Evolutionary conservation across 2,329 filamentous ascomycete species (phyloP).

Genomic region (Stemphylium beticola): DNA sequence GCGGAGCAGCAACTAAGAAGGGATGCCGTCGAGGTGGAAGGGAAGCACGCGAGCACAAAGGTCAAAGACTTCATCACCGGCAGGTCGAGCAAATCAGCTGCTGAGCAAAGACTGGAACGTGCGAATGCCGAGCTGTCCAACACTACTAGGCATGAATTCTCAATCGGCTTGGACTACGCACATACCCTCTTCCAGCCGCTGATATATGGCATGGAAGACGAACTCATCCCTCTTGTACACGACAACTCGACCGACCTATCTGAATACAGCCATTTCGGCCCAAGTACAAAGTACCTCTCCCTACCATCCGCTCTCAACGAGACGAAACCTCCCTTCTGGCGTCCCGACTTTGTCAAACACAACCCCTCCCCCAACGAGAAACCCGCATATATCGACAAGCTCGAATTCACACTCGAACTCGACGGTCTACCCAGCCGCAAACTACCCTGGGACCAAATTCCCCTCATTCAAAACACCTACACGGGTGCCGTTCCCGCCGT

Average conservation of each 20-base stretch:
- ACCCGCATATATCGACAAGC: conserved; percentile 38
- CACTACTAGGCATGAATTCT: conserved; percentile 56
- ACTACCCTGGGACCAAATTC: conserved; percentile 52
- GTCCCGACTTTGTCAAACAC: conserved; percentile 27
- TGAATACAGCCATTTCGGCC: conserved; percentile 38
- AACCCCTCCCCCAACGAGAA: conserved; percentile 39
- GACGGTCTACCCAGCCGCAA: conserved; percentile 53
- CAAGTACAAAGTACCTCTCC: conserved; percentile 40
- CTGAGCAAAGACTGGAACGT: conserved; percentile 20
- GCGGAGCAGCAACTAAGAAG: conserved; percentile 61
- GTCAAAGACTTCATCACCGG: conserved; percentile 28
- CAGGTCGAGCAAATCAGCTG: conserved; percentile 47
- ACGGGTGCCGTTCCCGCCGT: conserved; percentile 55
- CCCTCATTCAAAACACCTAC: conserved; percentile 57
- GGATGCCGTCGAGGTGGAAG: conserved; percentile 43
- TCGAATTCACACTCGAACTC: conserved; percentile 39
- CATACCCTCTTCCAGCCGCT: conserved; percentile 55
- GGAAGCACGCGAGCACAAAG: conserved; percentile 18
- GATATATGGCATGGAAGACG: conserved; percentile 31
- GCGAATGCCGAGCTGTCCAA: conserved; percentile 34
- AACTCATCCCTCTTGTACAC: conserved; percentile 36
- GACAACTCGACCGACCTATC: conserved; percentile 48
- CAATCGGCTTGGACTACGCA: conserved; percentile 60
- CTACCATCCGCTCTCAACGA: conserved; percentile 48
- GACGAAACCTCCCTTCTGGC: conserved; percentile 41